Conservation (phyloP, 331 rosid genomes). For the Quercus tomentella region DNA sequence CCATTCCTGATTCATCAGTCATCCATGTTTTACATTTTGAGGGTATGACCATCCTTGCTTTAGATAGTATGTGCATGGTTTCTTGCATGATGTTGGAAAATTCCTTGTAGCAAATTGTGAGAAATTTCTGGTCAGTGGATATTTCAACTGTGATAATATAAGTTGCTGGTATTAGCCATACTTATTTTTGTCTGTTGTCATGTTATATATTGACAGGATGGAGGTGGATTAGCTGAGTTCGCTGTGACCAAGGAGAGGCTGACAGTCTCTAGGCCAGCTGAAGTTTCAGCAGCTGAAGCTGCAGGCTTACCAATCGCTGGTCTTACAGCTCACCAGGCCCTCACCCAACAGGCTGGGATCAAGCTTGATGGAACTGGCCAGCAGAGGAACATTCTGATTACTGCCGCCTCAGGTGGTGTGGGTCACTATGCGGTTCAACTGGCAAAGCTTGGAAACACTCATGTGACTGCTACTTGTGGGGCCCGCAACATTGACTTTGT, state of each 20-base stretch:
- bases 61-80: too few relatives aligned
- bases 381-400: conserved; percentile 35
- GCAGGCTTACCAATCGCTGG: conserved; percentile 45
- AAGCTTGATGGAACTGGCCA: conserved; percentile 31
- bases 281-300: conserved; percentile 42
- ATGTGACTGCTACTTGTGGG: conserved; percentile 58
- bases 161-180: background rate
- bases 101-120: background rate
- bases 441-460: conserved; percentile 50
- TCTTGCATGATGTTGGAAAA: too few relatives aligned
- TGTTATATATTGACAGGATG: conserved; percentile 15
- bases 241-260: conserved; percentile 22
- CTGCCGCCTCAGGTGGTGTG: conserved; percentile 60
- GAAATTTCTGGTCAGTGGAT: background rate
- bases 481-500: conserved; percentile 44
- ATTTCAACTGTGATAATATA: background rate
- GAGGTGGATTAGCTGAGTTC: conserved; percentile 51
- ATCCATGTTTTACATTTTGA: background rate
- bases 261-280: conserved; percentile 34
- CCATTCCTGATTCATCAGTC: background rate
- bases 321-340: conserved; percentile 50
- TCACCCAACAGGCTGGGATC: conserved; percentile 26
- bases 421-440: conserved; percentile 56
- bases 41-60: too few relatives aligned
- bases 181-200: conserved; percentile 8